phyloP scores from a whole-genome alignment of 2,329 filamentous ascomycete species.

The Davidsoniella virescens region DNA sequence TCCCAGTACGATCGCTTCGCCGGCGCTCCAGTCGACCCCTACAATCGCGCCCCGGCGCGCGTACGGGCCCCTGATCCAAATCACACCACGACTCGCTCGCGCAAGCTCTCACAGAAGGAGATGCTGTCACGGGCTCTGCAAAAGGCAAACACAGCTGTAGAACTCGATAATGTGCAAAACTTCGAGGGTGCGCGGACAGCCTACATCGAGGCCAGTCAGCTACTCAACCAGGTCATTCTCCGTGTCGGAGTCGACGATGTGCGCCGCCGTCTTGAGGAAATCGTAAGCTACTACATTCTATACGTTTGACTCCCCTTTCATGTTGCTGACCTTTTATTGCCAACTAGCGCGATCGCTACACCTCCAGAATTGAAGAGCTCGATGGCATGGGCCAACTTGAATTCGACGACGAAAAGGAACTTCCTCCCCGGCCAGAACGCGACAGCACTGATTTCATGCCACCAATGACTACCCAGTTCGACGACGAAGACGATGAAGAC shows the following conservation, averaged over 20 bases:
- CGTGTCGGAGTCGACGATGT: conserved; percentile 77
- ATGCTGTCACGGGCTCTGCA: conserved; percentile 94
- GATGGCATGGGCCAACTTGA: conserved; percentile 47
- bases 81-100: conserved; percentile 5
- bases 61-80: background rate
- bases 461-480: conserved; percentile 25
- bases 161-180: conserved; percentile 91
- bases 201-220: conserved; percentile 76
- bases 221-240: conserved; percentile 75
- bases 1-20: conserved; percentile 10
- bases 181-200: conserved; percentile 81
- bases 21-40: background rate
- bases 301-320: background rate
- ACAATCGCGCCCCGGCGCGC: background rate
- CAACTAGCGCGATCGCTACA: conserved; percentile 68
- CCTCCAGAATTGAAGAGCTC: conserved; percentile 74
- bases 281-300: conserved; percentile 43
- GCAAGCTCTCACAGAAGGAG: conserved; percentile 58
- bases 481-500: conserved; percentile 30
- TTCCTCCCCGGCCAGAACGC: conserved; percentile 56
- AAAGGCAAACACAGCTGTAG: conserved; percentile 88
- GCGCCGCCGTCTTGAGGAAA: conserved; percentile 76
- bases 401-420: conserved; percentile 47
- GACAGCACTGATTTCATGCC: conserved; percentile 14
- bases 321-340: background rate